Percentiles rank a stretch among this genome's conserved stretches.
Conservation (phyloP, 164 flowering plant species). For the Euptelea pleiosperma region DNA sequence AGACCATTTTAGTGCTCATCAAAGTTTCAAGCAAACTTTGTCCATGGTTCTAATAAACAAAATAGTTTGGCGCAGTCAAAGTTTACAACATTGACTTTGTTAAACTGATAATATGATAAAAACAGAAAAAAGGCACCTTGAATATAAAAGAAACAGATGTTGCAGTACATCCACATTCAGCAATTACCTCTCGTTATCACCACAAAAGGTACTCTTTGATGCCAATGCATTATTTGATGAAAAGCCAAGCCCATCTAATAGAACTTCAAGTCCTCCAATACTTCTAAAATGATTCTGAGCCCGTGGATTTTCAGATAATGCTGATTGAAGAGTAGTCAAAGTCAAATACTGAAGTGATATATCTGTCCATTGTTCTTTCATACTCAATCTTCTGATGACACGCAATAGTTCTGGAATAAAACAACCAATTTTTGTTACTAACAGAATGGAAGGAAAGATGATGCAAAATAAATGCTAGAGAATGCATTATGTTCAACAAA, state of each 20-base stretch:
- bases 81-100: too few relatives aligned
- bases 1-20: neutral
- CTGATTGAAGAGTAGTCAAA: constrained; percentile 59
- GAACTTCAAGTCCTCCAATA: constrained; percentile 96
- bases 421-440: constrained; percentile 3
- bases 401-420: constrained; percentile 72
- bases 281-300: constrained; percentile 98
- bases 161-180: neutral
- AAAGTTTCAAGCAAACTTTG: neutral
- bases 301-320: constrained; percentile 71
- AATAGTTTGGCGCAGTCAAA: too few relatives aligned
- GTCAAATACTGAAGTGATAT: constrained; percentile 62
- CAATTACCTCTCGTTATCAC: constrained; percentile 38
- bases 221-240: constrained; percentile 39
- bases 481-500: neutral
- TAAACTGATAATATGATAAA: too few relatives aligned
- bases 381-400: constrained; percentile 69
- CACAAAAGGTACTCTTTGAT: constrained; percentile 20
- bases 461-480: constrained; percentile 1
- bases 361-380: constrained; percentile 74
- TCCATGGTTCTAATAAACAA: too few relatives aligned
- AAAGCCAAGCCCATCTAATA: constrained; percentile 83
- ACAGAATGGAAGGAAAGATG: neutral
- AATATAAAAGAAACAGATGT: neutral
- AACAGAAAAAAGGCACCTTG: too few relatives aligned